Conservation (phyloP, 2,329 filamentous ascomycete genomes). For the Stagonosporopsis rhizophila region DNA sequence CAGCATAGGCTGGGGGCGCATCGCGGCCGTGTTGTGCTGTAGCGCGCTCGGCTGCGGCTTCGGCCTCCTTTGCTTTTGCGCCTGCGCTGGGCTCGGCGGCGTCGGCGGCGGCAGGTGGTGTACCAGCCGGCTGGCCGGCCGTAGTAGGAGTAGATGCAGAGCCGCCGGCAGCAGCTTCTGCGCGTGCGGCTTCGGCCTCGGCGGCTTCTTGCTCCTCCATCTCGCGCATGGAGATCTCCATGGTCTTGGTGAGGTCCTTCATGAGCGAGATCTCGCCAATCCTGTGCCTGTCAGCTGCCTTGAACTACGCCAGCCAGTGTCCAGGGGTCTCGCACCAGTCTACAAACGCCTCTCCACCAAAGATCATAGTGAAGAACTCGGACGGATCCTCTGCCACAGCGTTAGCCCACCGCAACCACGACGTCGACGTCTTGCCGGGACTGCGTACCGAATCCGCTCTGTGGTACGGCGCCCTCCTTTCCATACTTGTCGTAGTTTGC, state of each 20-base stretch:
- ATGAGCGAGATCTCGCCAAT: slow-evolving; percentile 98
- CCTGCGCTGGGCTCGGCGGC: slow-evolving; percentile 38
- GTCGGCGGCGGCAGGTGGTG: slow-evolving; percentile 12
- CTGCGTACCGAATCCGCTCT: slow-evolving; percentile 79
- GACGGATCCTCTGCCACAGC: slow-evolving; percentile 75
- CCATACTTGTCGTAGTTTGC: slow-evolving; percentile 96
- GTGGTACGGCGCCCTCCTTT: slow-evolving; percentile 91
- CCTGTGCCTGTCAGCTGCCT: slow-evolving; percentile 38
- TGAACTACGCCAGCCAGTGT: not conserved
- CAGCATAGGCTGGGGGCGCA: slow-evolving; percentile 48
- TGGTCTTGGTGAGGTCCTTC: slow-evolving; percentile 96
- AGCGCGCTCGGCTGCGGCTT: slow-evolving; percentile 50
- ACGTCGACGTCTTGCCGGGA: too few species aligned
- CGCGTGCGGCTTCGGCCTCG: slow-evolving; percentile 60
- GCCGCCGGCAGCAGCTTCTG: slow-evolving; percentile 29
- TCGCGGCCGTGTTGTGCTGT: slow-evolving; percentile 41
- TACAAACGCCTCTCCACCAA: slow-evolving; percentile 92
- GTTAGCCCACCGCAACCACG: slow-evolving; percentile 29
- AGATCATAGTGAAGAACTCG: slow-evolving; percentile 98
- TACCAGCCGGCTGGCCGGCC: slow-evolving; percentile 25
- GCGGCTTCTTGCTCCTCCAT: slow-evolving; percentile 73
- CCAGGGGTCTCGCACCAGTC: slow-evolving; percentile 67
- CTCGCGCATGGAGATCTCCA: slow-evolving; percentile 93
- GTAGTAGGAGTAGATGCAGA: slow-evolving; percentile 27
- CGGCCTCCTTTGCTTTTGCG: slow-evolving; percentile 53